phyloP scores from a whole-genome alignment of 2,329 filamentous ascomycete genomes.

The Aspergillaceae sp. region DNA sequence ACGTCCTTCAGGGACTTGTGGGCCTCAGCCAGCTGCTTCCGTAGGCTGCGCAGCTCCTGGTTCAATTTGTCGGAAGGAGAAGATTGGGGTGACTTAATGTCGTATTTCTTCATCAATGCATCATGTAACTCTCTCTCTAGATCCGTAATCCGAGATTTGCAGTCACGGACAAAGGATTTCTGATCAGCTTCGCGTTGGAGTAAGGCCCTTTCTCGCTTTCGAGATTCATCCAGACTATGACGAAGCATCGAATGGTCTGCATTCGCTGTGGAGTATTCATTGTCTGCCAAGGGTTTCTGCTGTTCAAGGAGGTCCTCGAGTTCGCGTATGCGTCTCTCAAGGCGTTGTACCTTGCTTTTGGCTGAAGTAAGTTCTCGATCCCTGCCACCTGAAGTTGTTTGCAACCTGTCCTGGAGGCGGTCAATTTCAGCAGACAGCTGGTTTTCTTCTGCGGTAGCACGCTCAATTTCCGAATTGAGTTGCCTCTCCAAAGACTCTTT shows the following conservation, averaged over 20 bases:
- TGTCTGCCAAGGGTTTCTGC: slow-evolving; percentile 41
- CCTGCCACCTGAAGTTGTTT: slow-evolving; percentile 28
- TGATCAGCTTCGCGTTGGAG: slow-evolving; percentile 58
- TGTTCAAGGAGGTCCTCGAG: slow-evolving; percentile 47
- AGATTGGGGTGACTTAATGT: slow-evolving; percentile 46
- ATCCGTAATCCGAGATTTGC: slow-evolving; percentile 58
- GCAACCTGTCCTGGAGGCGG: slow-evolving; percentile 46
- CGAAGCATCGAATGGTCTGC: slow-evolving; percentile 53
- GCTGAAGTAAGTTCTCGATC: slow-evolving; percentile 44
- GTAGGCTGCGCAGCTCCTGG: slow-evolving; percentile 51
- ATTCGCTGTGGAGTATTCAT: slow-evolving; percentile 23
- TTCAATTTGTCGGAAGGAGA: slow-evolving; percentile 36
- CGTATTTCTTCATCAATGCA: slow-evolving; percentile 44
- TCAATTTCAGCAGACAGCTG: slow-evolving; percentile 45
- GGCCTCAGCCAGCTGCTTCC: slow-evolving; percentile 52
- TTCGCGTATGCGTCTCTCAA: slow-evolving; percentile 50
- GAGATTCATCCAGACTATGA: slow-evolving; percentile 53
- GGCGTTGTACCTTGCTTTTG: slow-evolving; percentile 54
- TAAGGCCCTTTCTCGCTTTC: slow-evolving; percentile 58
- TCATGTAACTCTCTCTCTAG: slow-evolving; percentile 62
- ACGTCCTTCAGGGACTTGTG: slow-evolving; percentile 53
- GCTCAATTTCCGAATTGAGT: slow-evolving; percentile 57
- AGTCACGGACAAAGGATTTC: slow-evolving; percentile 53
- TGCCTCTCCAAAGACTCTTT: slow-evolving; percentile 54
- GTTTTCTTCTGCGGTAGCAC: slow-evolving; percentile 58